Percentiles rank a stretch among this genome's conserved stretches.
Evolutionary conservation across 345 rosid species (phyloP).

Genomic region (Rhizophora apiculata): DNA sequence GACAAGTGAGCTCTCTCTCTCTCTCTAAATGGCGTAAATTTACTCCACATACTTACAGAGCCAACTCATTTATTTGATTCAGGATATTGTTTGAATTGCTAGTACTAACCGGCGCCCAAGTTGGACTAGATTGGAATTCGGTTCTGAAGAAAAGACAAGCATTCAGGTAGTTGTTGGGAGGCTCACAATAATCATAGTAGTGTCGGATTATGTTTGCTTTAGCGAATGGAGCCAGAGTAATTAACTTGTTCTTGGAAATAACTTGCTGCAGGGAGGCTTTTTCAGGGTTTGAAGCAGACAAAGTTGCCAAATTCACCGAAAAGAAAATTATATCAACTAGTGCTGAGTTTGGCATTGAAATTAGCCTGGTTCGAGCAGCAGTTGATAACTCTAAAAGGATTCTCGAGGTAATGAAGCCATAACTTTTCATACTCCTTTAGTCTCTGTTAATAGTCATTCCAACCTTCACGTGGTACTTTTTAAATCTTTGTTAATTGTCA

Average conservation of each 20-base stretch:
- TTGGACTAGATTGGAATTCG: conserved; percentile 77
- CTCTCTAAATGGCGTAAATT: background rate
- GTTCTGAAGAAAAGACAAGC: conserved; percentile 56
- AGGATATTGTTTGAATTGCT: conserved; percentile 64
- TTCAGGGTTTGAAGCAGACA: conserved; percentile 53
- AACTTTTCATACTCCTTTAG: too few species aligned
- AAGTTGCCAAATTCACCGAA: conserved; percentile 43
- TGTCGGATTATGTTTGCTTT: background rate
- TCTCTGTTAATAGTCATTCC: too few species aligned
- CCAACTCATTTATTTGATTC: conserved; percentile 6
- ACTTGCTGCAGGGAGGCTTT: conserved; percentile 48
- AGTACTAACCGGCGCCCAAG: conserved; percentile 65
- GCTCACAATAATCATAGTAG: background rate
- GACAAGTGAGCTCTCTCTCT: conserved; percentile 42
- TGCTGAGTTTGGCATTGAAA: conserved; percentile 42
- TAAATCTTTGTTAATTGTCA: too few species aligned
- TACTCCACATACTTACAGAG: background rate
- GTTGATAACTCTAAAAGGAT: conserved; percentile 54
- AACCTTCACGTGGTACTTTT: too few species aligned
- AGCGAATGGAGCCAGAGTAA: background rate
- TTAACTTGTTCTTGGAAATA: background rate
- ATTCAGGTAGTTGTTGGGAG: conserved; percentile 37
- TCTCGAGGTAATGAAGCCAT: conserved; percentile 36
- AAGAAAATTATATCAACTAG: conserved; percentile 46
- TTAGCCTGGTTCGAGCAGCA: conserved; percentile 51